A percentile compares a stretch with the other conserved stretches of the same genome.
Evolutionary conservation across 2,329 filamentous ascomycete genomes (phyloP).

Genomic region (Colletotrichum brevisporum): DNA sequence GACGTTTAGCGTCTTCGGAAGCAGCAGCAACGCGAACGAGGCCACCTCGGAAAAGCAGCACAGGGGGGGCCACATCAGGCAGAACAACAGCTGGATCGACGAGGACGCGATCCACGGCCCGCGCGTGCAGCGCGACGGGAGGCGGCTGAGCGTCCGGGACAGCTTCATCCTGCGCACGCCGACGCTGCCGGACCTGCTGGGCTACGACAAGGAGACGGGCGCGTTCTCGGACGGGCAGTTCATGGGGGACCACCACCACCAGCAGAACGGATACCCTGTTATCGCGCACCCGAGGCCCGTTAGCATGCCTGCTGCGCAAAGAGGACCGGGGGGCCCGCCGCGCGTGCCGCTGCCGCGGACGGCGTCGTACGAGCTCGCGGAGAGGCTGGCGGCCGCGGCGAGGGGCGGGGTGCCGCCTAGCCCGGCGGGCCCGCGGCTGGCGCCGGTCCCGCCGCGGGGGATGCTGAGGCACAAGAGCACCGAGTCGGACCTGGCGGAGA

Average conservation of each 20-base stretch:
- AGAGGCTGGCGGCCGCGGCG: constrained; percentile 40
- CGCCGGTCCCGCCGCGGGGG: constrained; percentile 32
- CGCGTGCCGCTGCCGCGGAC: constrained; percentile 36
- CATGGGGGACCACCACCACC: constrained; percentile 32
- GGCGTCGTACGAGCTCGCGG: constrained; percentile 39
- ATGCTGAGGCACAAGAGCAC: constrained; percentile 51
- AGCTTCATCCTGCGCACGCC: constrained; percentile 50
- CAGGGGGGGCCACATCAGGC: constrained; percentile 6
- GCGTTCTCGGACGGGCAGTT: constrained; percentile 39
- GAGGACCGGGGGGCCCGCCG: neutral
- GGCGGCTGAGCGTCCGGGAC: constrained; percentile 49
- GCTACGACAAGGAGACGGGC: constrained; percentile 43
- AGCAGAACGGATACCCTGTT: constrained; percentile 3
- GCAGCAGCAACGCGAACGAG: neutral
- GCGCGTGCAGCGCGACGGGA: constrained; percentile 51
- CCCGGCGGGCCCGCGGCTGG: constrained; percentile 41
- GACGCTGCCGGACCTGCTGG: constrained; percentile 53
- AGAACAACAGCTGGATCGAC: constrained; percentile 60
- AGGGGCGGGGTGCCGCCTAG: constrained; percentile 37
- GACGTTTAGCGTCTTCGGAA: constrained; percentile 46
- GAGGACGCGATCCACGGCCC: constrained; percentile 67
- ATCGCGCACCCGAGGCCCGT: constrained; percentile 33
- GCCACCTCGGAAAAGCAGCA: constrained; percentile 2
- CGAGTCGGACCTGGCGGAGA: constrained; percentile 65
- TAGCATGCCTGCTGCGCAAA: constrained; percentile 17